Conservation (phyloP, 73 alveolate genomes). For the Tetrahymena elliotti region DNA sequence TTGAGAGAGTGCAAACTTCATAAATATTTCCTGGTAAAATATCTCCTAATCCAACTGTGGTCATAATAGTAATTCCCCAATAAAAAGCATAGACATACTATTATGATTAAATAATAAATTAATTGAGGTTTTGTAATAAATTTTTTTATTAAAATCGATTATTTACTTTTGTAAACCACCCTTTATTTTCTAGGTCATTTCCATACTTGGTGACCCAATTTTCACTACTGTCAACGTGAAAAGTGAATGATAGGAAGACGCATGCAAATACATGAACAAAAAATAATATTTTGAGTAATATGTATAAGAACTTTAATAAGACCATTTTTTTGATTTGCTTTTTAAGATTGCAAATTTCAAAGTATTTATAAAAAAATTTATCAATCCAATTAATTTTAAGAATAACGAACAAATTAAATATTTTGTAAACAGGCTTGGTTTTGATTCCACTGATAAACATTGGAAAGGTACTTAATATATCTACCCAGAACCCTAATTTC, state of each 20-base stretch:
- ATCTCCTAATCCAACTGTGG: slow-evolving; percentile 41
- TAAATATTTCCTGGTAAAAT: slow-evolving; percentile 19
- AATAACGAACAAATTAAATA: neutral
- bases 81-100: slow-evolving; percentile 35
- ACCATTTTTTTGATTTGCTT: neutral
- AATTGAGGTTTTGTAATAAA: neutral
- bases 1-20: slow-evolving; percentile 12
- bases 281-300: neutral
- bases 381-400: neutral
- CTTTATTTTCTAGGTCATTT: neutral
- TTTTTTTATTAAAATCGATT: neutral
- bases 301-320: neutral
- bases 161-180: neutral
- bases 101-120: neutral
- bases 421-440: neutral
- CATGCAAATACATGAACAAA: neutral
- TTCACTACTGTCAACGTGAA: neutral
- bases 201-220: neutral
- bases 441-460: neutral
- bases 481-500: slow-evolving; percentile 29
- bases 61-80: slow-evolving; percentile 41
- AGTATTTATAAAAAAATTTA: neutral
- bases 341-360: neutral
- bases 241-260: neutral
- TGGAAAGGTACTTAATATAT: slow-evolving; percentile 13